phyloP scores from a whole-genome alignment of 1,284 basidiomycete species.

The Abortiporus biennis region DNA sequence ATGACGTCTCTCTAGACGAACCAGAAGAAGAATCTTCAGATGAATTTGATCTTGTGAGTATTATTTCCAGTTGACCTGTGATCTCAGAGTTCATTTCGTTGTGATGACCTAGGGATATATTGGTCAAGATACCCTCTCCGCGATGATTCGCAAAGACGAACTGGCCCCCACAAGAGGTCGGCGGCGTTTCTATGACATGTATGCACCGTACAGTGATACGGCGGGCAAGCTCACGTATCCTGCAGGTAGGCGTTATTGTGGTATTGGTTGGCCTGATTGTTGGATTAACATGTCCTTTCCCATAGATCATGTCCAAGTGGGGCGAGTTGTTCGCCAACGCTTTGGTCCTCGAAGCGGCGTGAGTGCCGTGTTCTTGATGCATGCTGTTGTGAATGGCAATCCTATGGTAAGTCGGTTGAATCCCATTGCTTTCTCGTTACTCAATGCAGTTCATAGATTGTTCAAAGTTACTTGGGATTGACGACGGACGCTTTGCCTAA shows the following conservation, averaged over 20 bases:
- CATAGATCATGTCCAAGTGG: conserved; percentile 51
- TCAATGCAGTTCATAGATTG: no score
- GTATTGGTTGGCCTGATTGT: background rate
- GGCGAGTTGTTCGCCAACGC: conserved; percentile 48
- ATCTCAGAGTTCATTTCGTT: conserved; percentile 7
- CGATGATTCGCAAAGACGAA: conserved; percentile 68
- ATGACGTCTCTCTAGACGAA: no score
- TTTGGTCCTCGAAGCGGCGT: conserved; percentile 50
- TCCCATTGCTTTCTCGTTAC: no score
- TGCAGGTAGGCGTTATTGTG: conserved; percentile 31
- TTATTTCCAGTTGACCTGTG: no score
- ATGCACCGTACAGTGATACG: conserved; percentile 32
- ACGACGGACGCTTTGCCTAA: conserved; percentile 1
- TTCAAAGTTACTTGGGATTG: no score
- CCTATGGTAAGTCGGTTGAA: conserved; percentile 33
- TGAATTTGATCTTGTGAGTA: no score
- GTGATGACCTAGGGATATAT: conserved; percentile 43
- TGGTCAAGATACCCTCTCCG: conserved; percentile 57
- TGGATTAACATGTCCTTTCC: conserved; percentile 1
- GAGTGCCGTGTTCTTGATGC: conserved; percentile 63
- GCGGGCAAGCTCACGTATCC: conserved; percentile 47
- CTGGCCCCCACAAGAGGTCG: conserved; percentile 48
- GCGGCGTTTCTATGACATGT: conserved; percentile 45
- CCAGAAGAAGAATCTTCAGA: no score
- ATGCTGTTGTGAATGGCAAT: conserved; percentile 63